Base-by-base conservation (phyloP, 495 filamentous ascomycete species). In the Trichoderma asperelloides region DNA sequence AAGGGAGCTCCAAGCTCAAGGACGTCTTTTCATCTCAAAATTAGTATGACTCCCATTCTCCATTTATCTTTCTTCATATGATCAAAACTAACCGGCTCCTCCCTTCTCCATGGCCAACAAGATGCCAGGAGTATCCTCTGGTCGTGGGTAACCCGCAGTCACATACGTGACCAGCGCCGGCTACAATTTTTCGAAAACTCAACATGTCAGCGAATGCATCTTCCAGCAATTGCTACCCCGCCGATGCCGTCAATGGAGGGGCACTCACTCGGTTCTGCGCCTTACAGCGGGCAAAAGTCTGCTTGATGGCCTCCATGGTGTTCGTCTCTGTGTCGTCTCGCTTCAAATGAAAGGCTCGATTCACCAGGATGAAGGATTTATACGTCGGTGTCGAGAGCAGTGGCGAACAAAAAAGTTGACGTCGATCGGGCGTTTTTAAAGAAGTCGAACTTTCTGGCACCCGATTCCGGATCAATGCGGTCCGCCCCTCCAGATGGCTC, bases 1-100 rank as follows among this genome's bases (percentile, higher is more conserved):
- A 99, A 99, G 57, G 96, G 96, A 49, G 97, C 82, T 57, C 93
- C 92, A 66, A 94, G 84, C 75, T 94, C 91, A 68, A 94, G 91
- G 67, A 94, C 76, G 75, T 94, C 91, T 90, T 69, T 28, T 62
- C 11, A 27, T 40, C 43, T 63, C 65, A 64, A 65, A 60, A 40
- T 68, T 51, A 2, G 4, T 21, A 23, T 37, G 33, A 37, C 43
- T 18, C 41, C 18, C 41, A 16, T 4, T 1, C 41, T 45, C 41
- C 16, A 49, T 55, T n/a, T n/a, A 55, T 25, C 41, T 23, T 47
- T n/a, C 39, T 64, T 66, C 27, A 16, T n/a, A 60, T 15, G 21
- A 43, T 21, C 11, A 21, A 33, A 62, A 77, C 82, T 57, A 80
- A 96, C 93, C 93, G 68, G 94, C 89, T 70, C 96, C 95, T 73